Conservation (phyloP, 164 flowering plant genomes). For the Cinnamomum chago region DNA sequence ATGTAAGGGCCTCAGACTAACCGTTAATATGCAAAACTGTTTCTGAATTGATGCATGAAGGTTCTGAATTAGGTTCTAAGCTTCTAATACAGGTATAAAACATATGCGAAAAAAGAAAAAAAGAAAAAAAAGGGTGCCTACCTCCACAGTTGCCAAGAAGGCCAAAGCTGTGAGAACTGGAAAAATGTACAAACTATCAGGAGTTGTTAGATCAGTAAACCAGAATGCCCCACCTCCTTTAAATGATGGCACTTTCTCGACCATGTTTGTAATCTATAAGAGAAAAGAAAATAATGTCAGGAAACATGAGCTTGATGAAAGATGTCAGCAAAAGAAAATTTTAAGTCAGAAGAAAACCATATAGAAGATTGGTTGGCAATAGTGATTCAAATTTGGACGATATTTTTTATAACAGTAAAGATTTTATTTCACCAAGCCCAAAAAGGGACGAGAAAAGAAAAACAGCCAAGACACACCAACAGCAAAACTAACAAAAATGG, state of each 20-base stretch:
- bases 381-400: not conserved
- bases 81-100: too few species aligned
- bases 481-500: too few species aligned
- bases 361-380: not conserved
- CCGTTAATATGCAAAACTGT: not conserved
- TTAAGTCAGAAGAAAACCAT: not conserved
- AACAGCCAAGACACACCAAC: too few species aligned
- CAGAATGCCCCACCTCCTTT: conserved; percentile 78
- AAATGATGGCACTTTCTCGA: conserved; percentile 87
- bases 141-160: conserved; percentile 83
- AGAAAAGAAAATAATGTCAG: not conserved
- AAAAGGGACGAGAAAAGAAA: too few species aligned
- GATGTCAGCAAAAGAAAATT: not conserved
- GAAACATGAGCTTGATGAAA: not conserved
- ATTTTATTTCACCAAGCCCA: too few species aligned
- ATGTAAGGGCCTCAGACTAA: not conserved
- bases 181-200: conserved; percentile 62
- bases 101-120: too few species aligned
- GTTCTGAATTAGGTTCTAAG: too few species aligned
- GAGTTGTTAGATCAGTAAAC: conserved; percentile 83
- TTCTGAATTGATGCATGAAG: too few species aligned
- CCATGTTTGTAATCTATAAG: conserved; percentile 72
- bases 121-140: conserved; percentile 14
- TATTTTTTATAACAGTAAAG: too few species aligned
- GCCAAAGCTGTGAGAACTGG: conserved; percentile 67